Conservation (phyloP, 441 rosid species). For the Populus hybrid region DNA sequence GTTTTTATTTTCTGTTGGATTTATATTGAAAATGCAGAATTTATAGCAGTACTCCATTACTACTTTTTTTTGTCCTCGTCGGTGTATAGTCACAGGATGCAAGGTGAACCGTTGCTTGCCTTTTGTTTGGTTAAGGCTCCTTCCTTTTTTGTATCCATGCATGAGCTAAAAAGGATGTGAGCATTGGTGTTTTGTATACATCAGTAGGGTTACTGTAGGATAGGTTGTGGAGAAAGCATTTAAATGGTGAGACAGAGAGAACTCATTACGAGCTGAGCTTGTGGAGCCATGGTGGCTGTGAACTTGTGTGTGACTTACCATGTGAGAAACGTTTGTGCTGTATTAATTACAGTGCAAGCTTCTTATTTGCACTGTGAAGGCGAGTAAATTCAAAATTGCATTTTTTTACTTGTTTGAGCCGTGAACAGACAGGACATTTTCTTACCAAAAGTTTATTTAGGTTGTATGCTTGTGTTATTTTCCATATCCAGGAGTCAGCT, state of each 20-base stretch:
- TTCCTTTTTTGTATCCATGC: no score
- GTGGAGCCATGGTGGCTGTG: background rate
- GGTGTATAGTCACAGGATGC: no score
- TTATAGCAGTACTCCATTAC: background rate
- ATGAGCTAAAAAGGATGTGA: background rate
- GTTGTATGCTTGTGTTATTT: background rate
- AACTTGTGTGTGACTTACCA: background rate
- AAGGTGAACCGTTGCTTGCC: background rate
- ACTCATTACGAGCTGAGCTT: background rate
- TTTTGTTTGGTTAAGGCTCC: background rate
- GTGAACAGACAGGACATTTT: background rate
- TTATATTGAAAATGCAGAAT: background rate
- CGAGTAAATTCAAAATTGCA: background rate
- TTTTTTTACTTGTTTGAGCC: background rate
- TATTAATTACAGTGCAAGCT: background rate
- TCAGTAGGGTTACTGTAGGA: no score
- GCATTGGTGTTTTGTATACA: background rate
- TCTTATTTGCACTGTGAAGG: background rate
- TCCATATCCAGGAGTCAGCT: background rate
- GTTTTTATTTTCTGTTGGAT: background rate
- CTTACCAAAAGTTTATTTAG: no score
- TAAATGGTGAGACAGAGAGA: background rate
- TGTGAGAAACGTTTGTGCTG: background rate
- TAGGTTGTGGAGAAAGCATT: no score
- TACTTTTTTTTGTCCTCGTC: background rate